Evolutionary conservation across 1,139 yeast species (phyloP), one percentile per base, ranked within the genome.

Genomic region (Pichia sp.): DNA sequence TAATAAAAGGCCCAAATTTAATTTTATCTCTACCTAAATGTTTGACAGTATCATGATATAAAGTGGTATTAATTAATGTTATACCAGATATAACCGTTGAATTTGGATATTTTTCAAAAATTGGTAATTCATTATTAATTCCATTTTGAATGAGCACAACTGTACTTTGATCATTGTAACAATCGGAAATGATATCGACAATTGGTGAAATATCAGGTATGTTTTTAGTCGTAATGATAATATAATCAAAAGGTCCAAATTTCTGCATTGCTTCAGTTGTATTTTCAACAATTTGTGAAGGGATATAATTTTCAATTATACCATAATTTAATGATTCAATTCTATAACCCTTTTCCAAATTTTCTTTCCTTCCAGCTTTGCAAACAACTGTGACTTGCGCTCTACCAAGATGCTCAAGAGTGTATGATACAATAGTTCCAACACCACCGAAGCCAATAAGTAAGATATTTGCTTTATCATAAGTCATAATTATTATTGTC

Each of bases 361-460:
- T 10, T 79, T 74, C 60, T 79, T 80, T 56, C 80, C 85, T 9
- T 35, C 33, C n/a, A 86, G 78, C 50, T 87, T 70, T 22, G 77
- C 71, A n/a, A 74, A 64, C 6, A 82, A 80, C 4, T 87, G 77
- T 4, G n/a, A 82, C 83, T 42, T 73, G 74, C 3, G 74, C 69
- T 48, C 67, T 66, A 6, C 69, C 71, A 4, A 70, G 64, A 41
- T 67, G 69, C 43, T 72, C 73, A 30, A 83, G 67, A 0, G 81
- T 74, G 37, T 78, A 71, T 0, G 87, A 81, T 5, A 82, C 80
- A 35, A 83, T 72, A 29, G 81, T 70, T 23, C 94, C 94, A 2
- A 83, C 87, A 22, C 90, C 87, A 4, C 87, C 87, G 50, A 80
- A 68, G 5, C 87, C 87, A 33, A 81, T 70, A n/a, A 77, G 62